These are phyloP conservation scores for Colletotrichum plurivorum DNA, from an alignment of 2,329 filamentous ascomycete genomes.

Conservation along the genomic window DNA sequence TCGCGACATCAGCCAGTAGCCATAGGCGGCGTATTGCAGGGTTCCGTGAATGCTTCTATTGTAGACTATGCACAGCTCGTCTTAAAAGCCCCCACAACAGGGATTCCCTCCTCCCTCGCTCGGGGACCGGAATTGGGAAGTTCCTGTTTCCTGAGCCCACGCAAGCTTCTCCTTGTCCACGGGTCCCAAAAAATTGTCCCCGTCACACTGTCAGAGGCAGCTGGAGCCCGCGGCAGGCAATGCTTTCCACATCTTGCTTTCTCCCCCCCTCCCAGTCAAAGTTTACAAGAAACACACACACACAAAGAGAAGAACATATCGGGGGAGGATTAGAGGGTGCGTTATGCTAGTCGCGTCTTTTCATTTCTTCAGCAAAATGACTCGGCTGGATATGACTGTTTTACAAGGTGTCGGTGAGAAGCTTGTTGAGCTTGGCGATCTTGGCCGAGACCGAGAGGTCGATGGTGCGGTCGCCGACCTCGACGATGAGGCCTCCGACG, in stretches of 20 bases:
- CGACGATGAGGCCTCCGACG: constrained; percentile 92
- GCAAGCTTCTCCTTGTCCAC: not conserved
- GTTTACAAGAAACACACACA: constrained; percentile 38
- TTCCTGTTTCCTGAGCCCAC: not conserved
- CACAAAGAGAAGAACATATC: constrained; percentile 26
- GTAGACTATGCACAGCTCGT: constrained; percentile 34
- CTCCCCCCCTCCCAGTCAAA: constrained; percentile 13
- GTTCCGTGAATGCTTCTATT: constrained; percentile 39
- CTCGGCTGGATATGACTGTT: constrained; percentile 50
- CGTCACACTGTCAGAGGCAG: not conserved
- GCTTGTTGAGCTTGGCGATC: constrained; percentile 99
- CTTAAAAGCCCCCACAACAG: constrained; percentile 15
- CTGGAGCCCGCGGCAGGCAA: constrained; percentile 13
- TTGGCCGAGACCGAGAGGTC: constrained; percentile 96
- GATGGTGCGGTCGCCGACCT: constrained; percentile 97
- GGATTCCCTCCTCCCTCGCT: constrained; percentile 6
- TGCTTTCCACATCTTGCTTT: not conserved
- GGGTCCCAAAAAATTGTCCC: too few species aligned
- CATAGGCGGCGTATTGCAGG: not conserved
- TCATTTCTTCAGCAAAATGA: constrained; percentile 14
- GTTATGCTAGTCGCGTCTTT: constrained; percentile 27
- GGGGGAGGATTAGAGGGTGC: constrained; percentile 25
- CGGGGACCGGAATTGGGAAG: not conserved
- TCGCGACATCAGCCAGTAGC: too few species aligned
- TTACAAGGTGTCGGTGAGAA: constrained; percentile 97